These are phyloP conservation scores for Fusarium palustre DNA, from an alignment of 2,329 filamentous ascomycete species.

Conservation along the genomic window DNA sequence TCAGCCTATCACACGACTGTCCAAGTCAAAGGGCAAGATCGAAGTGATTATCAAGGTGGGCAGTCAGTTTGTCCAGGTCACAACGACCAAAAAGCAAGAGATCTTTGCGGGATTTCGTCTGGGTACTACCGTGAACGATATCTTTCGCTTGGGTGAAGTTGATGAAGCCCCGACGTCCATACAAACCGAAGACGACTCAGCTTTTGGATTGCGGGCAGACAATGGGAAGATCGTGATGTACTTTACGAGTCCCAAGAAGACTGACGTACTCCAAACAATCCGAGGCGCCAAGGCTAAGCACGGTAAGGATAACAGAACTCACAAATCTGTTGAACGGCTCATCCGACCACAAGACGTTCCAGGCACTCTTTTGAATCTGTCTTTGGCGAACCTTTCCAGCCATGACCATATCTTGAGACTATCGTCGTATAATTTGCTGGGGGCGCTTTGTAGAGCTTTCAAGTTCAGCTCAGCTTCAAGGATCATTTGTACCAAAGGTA, in stretches of 20 bases:
- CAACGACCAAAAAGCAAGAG: constrained; percentile 76
- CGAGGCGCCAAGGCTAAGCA: constrained; percentile 72
- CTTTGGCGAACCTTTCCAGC: constrained; percentile 74
- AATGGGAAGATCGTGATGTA: constrained; percentile 79
- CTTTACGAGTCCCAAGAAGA: constrained; percentile 74
- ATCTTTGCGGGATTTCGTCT: constrained; percentile 71
- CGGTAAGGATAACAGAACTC: constrained; percentile 70
- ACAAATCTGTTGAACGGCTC: constrained; percentile 72
- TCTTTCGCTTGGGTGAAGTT: constrained; percentile 74
- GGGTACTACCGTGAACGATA: constrained; percentile 75
- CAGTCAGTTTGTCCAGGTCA: constrained; percentile 76
- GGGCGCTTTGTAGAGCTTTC: constrained; percentile 74
- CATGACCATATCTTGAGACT: constrained; percentile 69
- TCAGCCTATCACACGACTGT: constrained; percentile 72
- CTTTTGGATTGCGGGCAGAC: constrained; percentile 75
- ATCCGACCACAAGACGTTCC: constrained; percentile 78
- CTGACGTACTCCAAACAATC: constrained; percentile 72
- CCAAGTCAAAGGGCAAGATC: constrained; percentile 76
- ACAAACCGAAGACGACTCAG: constrained; percentile 73
- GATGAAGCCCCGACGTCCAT: constrained; percentile 75
- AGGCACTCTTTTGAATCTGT: constrained; percentile 75
- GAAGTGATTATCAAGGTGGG: constrained; percentile 77
- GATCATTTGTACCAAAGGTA: constrained; percentile 72
- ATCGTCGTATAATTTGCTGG: constrained; percentile 75
- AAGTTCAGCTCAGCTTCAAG: constrained; percentile 72